Evolutionary conservation across 768 basidiomycete genomes (phyloP).

Genomic region (Psilocybe azurescens): DNA sequence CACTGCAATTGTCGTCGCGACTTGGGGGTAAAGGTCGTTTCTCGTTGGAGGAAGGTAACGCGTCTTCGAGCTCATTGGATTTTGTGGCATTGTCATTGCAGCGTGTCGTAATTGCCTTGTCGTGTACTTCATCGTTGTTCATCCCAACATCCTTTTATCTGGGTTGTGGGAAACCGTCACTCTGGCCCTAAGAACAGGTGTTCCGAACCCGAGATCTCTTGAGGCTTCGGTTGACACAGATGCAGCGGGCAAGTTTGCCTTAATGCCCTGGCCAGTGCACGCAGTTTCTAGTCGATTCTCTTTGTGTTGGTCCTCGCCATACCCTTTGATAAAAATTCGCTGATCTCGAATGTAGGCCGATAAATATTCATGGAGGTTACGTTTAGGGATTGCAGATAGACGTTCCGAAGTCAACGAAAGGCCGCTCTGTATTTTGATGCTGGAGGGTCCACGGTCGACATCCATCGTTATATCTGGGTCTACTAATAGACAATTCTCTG

Average conservation of each 20-base stretch:
- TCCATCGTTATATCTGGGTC: not conserved
- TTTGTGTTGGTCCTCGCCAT: constrained; percentile 34
- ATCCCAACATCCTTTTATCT: not conserved
- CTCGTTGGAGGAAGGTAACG: too few relatives aligned
- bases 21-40: too few relatives aligned
- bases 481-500: too few relatives aligned
- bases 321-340: constrained; percentile 43
- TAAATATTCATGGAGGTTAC: constrained; percentile 49
- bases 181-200: constrained; percentile 61
- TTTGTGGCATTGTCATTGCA: too few relatives aligned
- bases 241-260: not conserved
- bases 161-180: constrained; percentile 6
- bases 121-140: too few relatives aligned
- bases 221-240: not conserved
- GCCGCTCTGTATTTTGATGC: not conserved
- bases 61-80: too few relatives aligned
- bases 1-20: too few relatives aligned
- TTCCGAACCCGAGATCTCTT: constrained; percentile 48
- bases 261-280: not conserved
- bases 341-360: constrained; percentile 57
- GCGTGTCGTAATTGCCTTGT: too few relatives aligned
- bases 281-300: not conserved
- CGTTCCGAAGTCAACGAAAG: constrained; percentile 10
- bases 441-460: not conserved
- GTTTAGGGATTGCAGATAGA: constrained; percentile 38